phyloP scores from a whole-genome alignment of 148 eudicot genomes.

The Linanthus parryae region DNA sequence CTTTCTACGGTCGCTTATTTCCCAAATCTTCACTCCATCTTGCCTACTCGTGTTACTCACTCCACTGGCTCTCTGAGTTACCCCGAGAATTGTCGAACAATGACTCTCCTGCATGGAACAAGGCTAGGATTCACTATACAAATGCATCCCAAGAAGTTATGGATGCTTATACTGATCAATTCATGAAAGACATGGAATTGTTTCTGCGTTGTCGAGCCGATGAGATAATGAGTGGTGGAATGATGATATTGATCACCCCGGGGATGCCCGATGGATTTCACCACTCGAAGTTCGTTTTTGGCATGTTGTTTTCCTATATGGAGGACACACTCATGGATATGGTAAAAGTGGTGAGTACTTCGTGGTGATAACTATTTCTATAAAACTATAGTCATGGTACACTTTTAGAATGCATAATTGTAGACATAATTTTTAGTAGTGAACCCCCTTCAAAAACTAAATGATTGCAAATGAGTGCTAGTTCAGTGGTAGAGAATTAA shows the following conservation, averaged over 20 bases:
- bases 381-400: neutral
- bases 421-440: too few relatives aligned
- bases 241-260: neutral
- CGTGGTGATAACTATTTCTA: neutral
- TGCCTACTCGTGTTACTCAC: constrained; percentile 3
- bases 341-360: constrained; percentile 10
- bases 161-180: constrained; percentile 3
- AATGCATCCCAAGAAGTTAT: constrained; percentile 3
- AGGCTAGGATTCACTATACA: constrained; percentile 3
- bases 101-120: constrained; percentile 1
- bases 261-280: neutral
- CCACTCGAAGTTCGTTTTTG: neutral
- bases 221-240: constrained; percentile 7
- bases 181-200: constrained; percentile 4
- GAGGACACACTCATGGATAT: constrained; percentile 3
- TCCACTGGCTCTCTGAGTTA: constrained; percentile 12
- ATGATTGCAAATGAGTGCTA: too few relatives aligned
- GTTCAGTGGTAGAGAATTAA: too few relatives aligned
- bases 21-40: constrained; percentile 13
- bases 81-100: constrained; percentile 9
- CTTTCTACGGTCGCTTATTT: constrained; percentile 12
- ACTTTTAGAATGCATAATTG: neutral
- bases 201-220: constrained; percentile 3
- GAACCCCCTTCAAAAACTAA: too few relatives aligned
- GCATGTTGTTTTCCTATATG: neutral